Evolutionary conservation across 1,284 basidiomycete genomes (phyloP), one percentile per base, ranked within the genome.

Genomic region (Cutaneotrichosporon cyanovorans): DNA sequence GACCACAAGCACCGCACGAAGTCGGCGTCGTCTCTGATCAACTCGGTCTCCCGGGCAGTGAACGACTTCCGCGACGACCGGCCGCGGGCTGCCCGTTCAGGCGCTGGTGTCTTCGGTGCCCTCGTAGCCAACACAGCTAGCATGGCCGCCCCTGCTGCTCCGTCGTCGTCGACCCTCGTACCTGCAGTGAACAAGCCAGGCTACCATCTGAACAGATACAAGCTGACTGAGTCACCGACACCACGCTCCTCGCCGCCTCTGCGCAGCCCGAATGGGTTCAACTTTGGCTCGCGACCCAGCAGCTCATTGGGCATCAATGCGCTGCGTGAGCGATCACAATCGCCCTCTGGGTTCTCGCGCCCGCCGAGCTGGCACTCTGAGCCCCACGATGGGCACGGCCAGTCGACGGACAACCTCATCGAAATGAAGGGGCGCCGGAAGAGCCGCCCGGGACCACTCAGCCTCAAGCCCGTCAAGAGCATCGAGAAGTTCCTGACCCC

Each of bases 101-200:
- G 74, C 6, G 84, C 76, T 0, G 84, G 85, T 6, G 83, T 84
- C 0, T 79, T 86, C 58, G 85, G 83, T 12, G 78, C 82, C 7
- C 75, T 88, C 37, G 80, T 87, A 33, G 80, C 84, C 21, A 81
- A 79, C 52, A 82, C 85, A 0, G 81, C 80, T 2, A 82, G 81
- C 53, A 69, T 82, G 32, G 72, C 73, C 10, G 81, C 80, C 19
- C 74, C 74, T 1, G 82, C 81, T 5, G 77, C 81, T 0, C 83
- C 83, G 0, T 58, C 65, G 5, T 25, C 22, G 4, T 66, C 74
- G 5, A 76, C 76, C n/a, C 73, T 74, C 19, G 71, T 87, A 15
- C 81, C 79, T 20, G 23, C 35, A 10, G 18, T 20, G 1, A 18
- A 19, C 10, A 38, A 36, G 28, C 40, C 39, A 4, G 39, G 39